Base-by-base conservation (phyloP, 176 grass and related monocot species). In the Luzula sylvatica region DNA sequence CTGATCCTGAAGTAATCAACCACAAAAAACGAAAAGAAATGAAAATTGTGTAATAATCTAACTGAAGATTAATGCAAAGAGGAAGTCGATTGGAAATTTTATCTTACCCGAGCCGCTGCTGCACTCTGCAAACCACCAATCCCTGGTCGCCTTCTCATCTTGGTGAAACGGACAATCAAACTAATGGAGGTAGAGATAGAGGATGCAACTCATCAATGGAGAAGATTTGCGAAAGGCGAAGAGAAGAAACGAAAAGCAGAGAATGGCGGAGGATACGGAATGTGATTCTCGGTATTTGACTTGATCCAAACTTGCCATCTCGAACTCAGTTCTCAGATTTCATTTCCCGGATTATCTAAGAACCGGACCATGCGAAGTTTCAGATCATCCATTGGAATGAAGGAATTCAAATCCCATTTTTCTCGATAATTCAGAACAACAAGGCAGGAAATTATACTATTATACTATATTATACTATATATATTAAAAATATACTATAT, bases 1-100 rank as follows among this genome's bases (percentile, higher is more conserved):
- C 55, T 96, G 81, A 39, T 96, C 78, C 92, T 96, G 20, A 50
- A 71, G 29, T 59, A 8, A 66, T 25, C 6, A 26, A 46, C 3
- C 13, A 70, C 13, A 70, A 54, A 70, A 3, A 13, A 44, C 30
- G 8, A 29, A 27, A 24, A 46, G 56, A 0, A 45, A 73, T 47
- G 6, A 56, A 56, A 68, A 3, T 39, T n/a, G 18, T 18, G 2
- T 18, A 12, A 26, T 20, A 20, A 44, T 14, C 17, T 45, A 57
- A 32, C 15, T 3, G 38, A 8, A 29, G 5, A 15, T 12, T 29
- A 64, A 14, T n/a, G 7, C n/a, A 30, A 35, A 64, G 24, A 12
- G 43, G 7, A 64, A 64, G 2, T 64, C 0, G 15, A 9, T 46
- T 11, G 28, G 23, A 11, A 23, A 72, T 8, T 3, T 49, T 9